Conservation (phyloP, 2,329 filamentous ascomycete genomes). For the Hypoxylon sp. region DNA sequence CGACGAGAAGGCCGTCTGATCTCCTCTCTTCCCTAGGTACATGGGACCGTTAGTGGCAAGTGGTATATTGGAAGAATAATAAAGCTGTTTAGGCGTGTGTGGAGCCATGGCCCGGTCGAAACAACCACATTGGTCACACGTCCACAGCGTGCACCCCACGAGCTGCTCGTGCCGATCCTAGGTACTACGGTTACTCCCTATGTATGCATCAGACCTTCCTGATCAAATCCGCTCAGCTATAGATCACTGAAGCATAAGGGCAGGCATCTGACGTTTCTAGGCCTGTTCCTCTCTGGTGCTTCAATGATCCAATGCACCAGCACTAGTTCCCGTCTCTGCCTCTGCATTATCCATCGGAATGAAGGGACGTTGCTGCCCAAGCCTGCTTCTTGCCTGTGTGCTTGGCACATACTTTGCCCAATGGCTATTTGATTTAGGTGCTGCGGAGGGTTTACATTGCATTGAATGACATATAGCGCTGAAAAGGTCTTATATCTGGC, state of each 20-base stretch:
- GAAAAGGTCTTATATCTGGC: conserved; percentile 50
- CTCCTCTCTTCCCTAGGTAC: conserved; percentile 47
- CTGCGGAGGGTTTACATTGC: conserved; percentile 46
- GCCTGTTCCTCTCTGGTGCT: conserved; percentile 35
- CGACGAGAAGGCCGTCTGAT: conserved; percentile 48
- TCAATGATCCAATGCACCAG: conserved; percentile 43
- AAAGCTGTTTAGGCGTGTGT: conserved; percentile 52
- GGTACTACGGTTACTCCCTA: conserved; percentile 48
- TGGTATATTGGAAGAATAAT: conserved; percentile 50
- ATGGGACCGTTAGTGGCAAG: conserved; percentile 50
- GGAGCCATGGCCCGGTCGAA: conserved; percentile 53
- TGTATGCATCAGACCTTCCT: conserved; percentile 44
- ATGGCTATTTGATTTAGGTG: conserved; percentile 41
- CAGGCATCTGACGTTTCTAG: conserved; percentile 41
- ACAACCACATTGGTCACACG: conserved; percentile 51
- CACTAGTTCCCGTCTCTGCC: conserved; percentile 44
- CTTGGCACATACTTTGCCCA: conserved; percentile 44
- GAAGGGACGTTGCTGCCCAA: conserved; percentile 46
- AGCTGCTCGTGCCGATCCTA: conserved; percentile 52
- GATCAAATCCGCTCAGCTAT: conserved; percentile 45
- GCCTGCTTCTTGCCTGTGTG: conserved; percentile 40
- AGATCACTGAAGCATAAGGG: conserved; percentile 42
- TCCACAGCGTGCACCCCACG: conserved; percentile 52
- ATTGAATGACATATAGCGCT: conserved; percentile 47
- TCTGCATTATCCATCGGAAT: conserved; percentile 41